phyloP scores from a whole-genome alignment of 441 rosid genomes.

The Pelargonium australe region DNA sequence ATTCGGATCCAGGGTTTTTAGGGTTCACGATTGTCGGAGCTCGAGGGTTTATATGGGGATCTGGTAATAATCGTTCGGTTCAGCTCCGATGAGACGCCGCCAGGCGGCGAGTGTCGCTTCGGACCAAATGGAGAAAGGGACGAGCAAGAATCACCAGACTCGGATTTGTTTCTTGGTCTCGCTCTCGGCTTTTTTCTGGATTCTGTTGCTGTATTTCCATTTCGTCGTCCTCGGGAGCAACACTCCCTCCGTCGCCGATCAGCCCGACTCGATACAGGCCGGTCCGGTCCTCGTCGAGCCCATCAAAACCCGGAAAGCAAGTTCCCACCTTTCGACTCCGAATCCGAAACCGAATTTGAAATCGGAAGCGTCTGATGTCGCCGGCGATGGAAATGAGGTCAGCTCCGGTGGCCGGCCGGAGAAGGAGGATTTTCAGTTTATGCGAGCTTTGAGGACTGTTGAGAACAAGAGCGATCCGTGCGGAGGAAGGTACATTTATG shows the following conservation, averaged over 20 bases:
- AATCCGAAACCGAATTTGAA: not conserved
- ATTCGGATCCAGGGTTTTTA: too few relatives aligned
- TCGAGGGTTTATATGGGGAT: conserved; percentile 16
- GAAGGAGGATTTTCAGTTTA: conserved; percentile 43
- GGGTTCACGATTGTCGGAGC: too few relatives aligned
- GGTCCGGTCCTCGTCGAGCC: not conserved
- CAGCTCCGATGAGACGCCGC: conserved; percentile 67
- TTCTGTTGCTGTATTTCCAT: conserved; percentile 65
- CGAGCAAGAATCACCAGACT: conserved; percentile 47
- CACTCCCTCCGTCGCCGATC: not conserved
- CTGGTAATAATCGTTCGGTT: conserved; percentile 20
- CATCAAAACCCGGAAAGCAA: not conserved
- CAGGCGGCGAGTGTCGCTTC: conserved; percentile 32
- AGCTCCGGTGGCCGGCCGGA: not conserved
- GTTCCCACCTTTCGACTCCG: not conserved
- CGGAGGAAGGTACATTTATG: conserved; percentile 87
- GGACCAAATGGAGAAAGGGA: conserved; percentile 69
- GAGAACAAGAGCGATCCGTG: conserved; percentile 89
- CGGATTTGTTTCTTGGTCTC: conserved; percentile 57
- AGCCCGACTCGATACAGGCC: conserved; percentile 15
- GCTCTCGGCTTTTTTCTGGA: conserved; percentile 69
- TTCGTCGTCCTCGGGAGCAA: conserved; percentile 53
- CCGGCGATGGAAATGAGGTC: not conserved
- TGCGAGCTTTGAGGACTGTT: conserved; percentile 62
- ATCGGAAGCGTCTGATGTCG: not conserved